Conservation (phyloP, 768 basidiomycete species). For the Melanogaster broomeanus region DNA sequence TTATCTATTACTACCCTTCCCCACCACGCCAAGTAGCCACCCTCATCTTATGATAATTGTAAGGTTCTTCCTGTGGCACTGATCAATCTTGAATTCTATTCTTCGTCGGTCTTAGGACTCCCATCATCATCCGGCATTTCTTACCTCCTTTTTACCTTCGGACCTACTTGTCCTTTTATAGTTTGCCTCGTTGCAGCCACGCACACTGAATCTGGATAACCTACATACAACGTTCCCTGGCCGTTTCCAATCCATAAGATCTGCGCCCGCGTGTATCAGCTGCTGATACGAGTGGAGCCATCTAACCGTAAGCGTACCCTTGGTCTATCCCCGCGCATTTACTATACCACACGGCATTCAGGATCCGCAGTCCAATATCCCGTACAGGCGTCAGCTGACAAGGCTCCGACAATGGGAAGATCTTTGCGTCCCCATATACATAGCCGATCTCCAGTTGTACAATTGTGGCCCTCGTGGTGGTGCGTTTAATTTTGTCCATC, state of each 20-base stretch:
- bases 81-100: neutral
- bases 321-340: conserved; percentile 3
- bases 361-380: neutral
- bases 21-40: too few species aligned
- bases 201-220: neutral
- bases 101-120: conserved; percentile 8
- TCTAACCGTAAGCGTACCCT: conserved; percentile 1
- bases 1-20: too few species aligned
- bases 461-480: too few species aligned
- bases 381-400: neutral
- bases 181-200: conserved; percentile 14
- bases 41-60: too few species aligned
- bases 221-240: neutral
- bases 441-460: too few species aligned
- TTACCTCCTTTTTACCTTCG: conserved; percentile 17
- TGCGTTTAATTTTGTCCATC: too few species aligned
- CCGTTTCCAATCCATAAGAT: conserved; percentile 11
- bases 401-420: too few species aligned
- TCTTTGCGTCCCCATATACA: too few species aligned
- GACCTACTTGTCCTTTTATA: conserved; percentile 15
- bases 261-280: conserved; percentile 12
- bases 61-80: too few species aligned
- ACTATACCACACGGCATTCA: neutral
- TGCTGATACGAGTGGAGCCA: conserved; percentile 25
- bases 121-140: too few species aligned